Evolutionary conservation across 2,329 filamentous ascomycete genomes (phyloP).

Genomic region (Parastagonospora avenae): DNA sequence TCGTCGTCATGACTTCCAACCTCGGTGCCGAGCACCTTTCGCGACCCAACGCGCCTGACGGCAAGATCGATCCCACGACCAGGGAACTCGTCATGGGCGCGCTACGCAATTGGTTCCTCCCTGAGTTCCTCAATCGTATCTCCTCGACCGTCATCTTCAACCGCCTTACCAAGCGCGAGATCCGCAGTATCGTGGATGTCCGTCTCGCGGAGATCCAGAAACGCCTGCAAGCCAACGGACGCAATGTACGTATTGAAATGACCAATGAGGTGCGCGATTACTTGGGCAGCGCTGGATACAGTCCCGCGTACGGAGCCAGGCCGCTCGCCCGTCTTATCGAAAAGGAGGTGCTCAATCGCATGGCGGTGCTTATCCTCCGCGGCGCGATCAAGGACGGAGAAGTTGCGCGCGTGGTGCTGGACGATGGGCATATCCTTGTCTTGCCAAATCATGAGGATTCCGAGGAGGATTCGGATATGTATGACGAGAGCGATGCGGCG

Average conservation of each 20-base stretch:
- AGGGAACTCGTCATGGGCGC: slow-evolving; percentile 88
- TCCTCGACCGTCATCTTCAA: slow-evolving; percentile 98
- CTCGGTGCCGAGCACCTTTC: slow-evolving; percentile 92
- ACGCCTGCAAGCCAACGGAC: slow-evolving; percentile 81
- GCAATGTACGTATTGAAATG: slow-evolving; percentile 84
- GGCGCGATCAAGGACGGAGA: slow-evolving; percentile 87
- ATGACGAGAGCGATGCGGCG: slow-evolving; percentile 75
- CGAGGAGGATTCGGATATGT: slow-evolving; percentile 72
- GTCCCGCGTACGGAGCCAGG: slow-evolving; percentile 90
- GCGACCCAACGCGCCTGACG: slow-evolving; percentile 76
- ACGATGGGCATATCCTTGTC: slow-evolving; percentile 79
- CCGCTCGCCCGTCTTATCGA: slow-evolving; percentile 90
- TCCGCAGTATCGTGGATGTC: slow-evolving; percentile 93
- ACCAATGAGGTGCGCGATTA: slow-evolving; percentile 89
- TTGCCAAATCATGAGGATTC: slow-evolving; percentile 80
- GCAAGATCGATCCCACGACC: slow-evolving; percentile 83
- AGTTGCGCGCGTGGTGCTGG: slow-evolving; percentile 75
- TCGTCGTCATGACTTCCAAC: slow-evolving; percentile 99
- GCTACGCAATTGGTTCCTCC: slow-evolving; percentile 93
- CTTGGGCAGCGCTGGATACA: slow-evolving; percentile 88
- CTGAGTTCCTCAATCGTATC: slow-evolving; percentile 98
- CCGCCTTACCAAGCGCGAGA: slow-evolving; percentile 85
- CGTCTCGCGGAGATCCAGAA: slow-evolving; percentile 88
- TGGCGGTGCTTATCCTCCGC: slow-evolving; percentile 89
- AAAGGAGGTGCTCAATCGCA: slow-evolving; percentile 91